Conservation (phyloP, 495 filamentous ascomycete species). For the Aspergillus steynii region DNA sequence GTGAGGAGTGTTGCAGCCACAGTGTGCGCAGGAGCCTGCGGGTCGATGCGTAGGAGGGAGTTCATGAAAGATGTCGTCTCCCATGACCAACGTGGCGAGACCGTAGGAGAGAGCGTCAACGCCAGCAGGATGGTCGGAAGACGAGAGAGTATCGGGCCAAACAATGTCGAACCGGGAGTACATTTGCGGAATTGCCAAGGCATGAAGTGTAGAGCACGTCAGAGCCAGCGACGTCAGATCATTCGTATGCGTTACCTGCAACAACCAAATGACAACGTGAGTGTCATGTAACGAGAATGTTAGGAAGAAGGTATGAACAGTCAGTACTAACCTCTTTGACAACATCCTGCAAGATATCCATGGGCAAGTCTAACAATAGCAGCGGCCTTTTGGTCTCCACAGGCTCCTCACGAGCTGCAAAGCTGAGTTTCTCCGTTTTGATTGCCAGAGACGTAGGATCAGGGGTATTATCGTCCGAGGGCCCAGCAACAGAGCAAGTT, state of each 20-base stretch:
- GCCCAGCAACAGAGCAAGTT: conserved; percentile 3
- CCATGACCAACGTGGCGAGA: conserved; percentile 80
- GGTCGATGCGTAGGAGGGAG: conserved; percentile 17
- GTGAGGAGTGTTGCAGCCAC: conserved; percentile 31
- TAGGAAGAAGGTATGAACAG: not conserved
- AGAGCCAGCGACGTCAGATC: conserved; percentile 82
- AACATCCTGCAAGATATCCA: conserved; percentile 85
- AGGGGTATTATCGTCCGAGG: conserved; percentile 1
- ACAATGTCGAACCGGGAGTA: conserved; percentile 94
- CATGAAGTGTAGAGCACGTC: conserved; percentile 82
- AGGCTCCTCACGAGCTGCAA: too few species aligned
- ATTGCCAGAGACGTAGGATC: not conserved
- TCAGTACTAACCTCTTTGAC: conserved; percentile 71
- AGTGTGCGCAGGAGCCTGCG: conserved; percentile 32
- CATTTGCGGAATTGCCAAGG: conserved; percentile 78
- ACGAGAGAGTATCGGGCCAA: conserved; percentile 75
- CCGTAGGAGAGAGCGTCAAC: conserved; percentile 94
- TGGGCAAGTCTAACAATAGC: conserved; percentile 75
- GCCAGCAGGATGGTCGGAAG: conserved; percentile 66
- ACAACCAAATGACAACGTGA: conserved; percentile 10
- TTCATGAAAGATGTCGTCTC: conserved; percentile 67
- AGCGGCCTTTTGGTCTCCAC: conserved; percentile 34
- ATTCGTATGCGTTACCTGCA: conserved; percentile 81
- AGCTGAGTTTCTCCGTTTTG: not conserved
- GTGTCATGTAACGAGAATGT: not conserved